These are phyloP conservation scores for Selenicereus undatus DNA, from an alignment of 148 eudicot genomes.

Conservation along the genomic window DNA sequence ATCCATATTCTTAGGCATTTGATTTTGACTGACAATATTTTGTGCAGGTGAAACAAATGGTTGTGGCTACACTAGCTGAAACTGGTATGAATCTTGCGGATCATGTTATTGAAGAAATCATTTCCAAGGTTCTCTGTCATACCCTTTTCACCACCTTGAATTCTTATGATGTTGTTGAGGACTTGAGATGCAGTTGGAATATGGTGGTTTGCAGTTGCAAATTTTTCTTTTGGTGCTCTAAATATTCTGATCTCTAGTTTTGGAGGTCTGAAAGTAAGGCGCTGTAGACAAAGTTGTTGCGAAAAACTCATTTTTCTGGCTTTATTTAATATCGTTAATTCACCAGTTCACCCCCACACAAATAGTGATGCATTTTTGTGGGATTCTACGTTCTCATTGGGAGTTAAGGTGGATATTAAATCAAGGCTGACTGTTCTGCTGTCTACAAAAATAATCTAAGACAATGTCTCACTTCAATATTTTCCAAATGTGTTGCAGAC, in stretches of 20 bases:
- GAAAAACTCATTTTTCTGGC: not conserved
- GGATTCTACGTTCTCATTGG: not conserved
- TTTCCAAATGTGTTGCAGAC: slow-evolving; percentile 44
- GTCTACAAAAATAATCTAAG: not conserved
- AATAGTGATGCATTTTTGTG: not conserved
- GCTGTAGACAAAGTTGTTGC: not conserved
- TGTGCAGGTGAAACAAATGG: slow-evolving; percentile 89
- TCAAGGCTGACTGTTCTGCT: not conserved
- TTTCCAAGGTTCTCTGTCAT: slow-evolving; percentile 60
- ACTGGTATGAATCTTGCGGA: slow-evolving; percentile 96
- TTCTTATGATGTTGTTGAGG: not conserved
- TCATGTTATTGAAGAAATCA: slow-evolving; percentile 81
- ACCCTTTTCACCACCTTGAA: not conserved
- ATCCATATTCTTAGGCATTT: not conserved
- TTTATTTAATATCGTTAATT: not conserved
- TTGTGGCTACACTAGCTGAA: slow-evolving; percentile 92
- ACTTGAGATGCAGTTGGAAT: not conserved
- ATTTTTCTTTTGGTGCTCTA: not conserved
- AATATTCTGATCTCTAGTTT: not conserved
- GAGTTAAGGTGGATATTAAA: not conserved
- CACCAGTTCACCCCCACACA: not conserved
- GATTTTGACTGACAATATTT: not conserved
- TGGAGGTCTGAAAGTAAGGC: not conserved
- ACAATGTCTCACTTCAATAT: not conserved
- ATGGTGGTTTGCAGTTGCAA: too few relatives aligned